Conservation (phyloP, 441 rosid species). For the Biscutella laevigata region DNA sequence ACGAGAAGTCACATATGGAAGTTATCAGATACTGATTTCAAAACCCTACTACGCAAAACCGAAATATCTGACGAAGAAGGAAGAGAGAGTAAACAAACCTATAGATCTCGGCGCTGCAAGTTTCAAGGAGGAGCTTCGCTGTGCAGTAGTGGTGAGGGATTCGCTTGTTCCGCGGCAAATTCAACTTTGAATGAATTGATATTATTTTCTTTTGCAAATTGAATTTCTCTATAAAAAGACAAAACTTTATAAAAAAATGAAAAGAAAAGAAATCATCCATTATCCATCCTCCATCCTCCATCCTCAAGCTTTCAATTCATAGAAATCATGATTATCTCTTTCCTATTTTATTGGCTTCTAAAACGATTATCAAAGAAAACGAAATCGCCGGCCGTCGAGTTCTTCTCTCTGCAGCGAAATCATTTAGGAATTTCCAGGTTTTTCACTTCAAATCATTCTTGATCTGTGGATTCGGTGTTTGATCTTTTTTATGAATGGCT, state of each 20-base stretch:
- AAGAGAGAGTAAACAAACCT: not conserved
- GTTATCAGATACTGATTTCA: not conserved
- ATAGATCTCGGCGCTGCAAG: not conserved
- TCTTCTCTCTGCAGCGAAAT: conserved; percentile 15
- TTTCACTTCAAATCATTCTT: not conserved
- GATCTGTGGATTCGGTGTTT: not conserved
- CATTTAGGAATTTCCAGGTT: conserved; percentile 15
- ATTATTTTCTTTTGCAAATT: too few species aligned
- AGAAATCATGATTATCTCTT: conserved; percentile 22
- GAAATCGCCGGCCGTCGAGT: conserved; percentile 11
- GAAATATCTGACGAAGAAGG: not conserved
- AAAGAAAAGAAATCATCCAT: not conserved
- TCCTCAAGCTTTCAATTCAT: conserved; percentile 1
- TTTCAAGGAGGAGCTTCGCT: not conserved
- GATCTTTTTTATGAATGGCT: too few species aligned
- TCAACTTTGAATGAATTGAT: too few species aligned
- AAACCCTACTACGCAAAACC: not conserved
- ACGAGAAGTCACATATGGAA: not conserved
- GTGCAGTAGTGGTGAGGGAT: not conserved
- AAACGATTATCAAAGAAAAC: not conserved
- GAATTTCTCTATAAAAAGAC: not conserved
- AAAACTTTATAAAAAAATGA: not conserved
- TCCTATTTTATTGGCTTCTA: conserved; percentile 5
- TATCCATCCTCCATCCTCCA: not conserved
- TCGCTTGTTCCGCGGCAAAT: conserved; percentile 19